Evolutionary conservation across 2,329 filamentous ascomycete genomes (phyloP).

Genomic region (Chaetomiaceae sp.): DNA sequence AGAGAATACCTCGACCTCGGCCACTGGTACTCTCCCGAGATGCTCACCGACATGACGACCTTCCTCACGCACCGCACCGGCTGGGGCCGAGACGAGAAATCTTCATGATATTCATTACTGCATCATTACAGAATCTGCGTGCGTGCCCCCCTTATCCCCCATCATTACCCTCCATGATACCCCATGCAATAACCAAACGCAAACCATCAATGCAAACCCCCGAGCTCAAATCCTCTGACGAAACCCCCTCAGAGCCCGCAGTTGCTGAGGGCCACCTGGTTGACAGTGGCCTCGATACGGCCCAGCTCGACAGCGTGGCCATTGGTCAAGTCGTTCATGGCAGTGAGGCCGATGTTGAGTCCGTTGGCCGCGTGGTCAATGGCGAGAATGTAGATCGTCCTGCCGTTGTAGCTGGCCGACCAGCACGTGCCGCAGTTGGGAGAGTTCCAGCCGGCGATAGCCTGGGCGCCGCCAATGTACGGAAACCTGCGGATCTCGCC

Average conservation of each 20-base stretch:
- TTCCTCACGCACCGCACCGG: slow-evolving; percentile 6
- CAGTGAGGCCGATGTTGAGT: slow-evolving; percentile 54
- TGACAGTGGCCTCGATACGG: slow-evolving; percentile 46
- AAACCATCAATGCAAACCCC: background rate
- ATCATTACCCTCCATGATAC: background rate
- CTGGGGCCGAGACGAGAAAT: background rate
- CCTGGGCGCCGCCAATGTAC: slow-evolving; percentile 51
- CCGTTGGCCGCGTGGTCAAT: slow-evolving; percentile 48
- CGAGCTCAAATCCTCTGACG: too few relatives aligned
- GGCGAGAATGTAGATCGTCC: slow-evolving; percentile 51
- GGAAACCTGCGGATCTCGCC: slow-evolving; percentile 48
- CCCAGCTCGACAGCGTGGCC: slow-evolving; percentile 48
- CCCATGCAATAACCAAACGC: background rate
- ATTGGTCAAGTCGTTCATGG: slow-evolving; percentile 53
- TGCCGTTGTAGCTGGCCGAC: slow-evolving; percentile 48
- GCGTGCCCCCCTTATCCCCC: background rate
- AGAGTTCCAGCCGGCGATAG: slow-evolving; percentile 35
- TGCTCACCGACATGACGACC: slow-evolving; percentile 36
- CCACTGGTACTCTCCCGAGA: slow-evolving; percentile 43
- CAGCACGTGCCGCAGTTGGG: slow-evolving; percentile 58
- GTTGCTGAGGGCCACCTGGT: slow-evolving; percentile 39
- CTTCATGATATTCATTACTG: slow-evolving; percentile 11
- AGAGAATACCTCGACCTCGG: slow-evolving; percentile 39
- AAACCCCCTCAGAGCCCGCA: slow-evolving; percentile 38
- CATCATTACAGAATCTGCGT: background rate